phyloP scores from a whole-genome alignment of 1,284 basidiomycete species.

The Apiotrichum sp. region DNA sequence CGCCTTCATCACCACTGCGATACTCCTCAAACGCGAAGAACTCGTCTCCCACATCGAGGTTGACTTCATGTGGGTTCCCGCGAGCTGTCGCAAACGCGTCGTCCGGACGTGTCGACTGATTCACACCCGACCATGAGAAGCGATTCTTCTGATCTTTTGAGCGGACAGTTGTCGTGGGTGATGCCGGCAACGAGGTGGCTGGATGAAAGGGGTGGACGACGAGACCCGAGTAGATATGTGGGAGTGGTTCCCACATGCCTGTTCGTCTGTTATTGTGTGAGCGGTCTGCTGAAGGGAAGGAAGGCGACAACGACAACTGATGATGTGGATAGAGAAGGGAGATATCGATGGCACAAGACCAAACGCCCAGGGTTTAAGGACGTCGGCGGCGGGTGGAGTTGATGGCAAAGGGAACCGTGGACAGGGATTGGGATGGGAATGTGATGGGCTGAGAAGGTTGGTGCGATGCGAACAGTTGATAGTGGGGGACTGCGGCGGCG shows the following conservation, averaged over 20 bases:
- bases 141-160: constrained; percentile 17
- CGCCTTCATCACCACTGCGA: constrained; percentile 44
- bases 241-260: constrained; percentile 40
- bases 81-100: constrained; percentile 16
- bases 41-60: constrained; percentile 72
- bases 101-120: constrained; percentile 1
- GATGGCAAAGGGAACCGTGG: background rate
- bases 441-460: background rate
- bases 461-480: background rate
- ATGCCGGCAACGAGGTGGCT: constrained; percentile 19
- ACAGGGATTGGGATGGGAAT: too few relatives aligned
- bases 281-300: background rate
- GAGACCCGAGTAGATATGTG: constrained; percentile 41
- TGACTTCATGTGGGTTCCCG: constrained; percentile 41
- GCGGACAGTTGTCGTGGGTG: constrained; percentile 11
- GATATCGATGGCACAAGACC: background rate
- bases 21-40: constrained; percentile 94
- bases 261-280: constrained; percentile 5
- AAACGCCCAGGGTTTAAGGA: background rate
- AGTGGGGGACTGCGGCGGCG: too few relatives aligned
- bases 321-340: background rate
- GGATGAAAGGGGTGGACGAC: constrained; percentile 39
- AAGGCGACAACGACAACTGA: background rate
- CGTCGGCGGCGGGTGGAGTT: too few relatives aligned
- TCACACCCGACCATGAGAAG: constrained; percentile 29